These are phyloP conservation scores for Crithidia thermophila DNA, from an alignment of 208 protist genomes.

Conservation along the genomic window DNA sequence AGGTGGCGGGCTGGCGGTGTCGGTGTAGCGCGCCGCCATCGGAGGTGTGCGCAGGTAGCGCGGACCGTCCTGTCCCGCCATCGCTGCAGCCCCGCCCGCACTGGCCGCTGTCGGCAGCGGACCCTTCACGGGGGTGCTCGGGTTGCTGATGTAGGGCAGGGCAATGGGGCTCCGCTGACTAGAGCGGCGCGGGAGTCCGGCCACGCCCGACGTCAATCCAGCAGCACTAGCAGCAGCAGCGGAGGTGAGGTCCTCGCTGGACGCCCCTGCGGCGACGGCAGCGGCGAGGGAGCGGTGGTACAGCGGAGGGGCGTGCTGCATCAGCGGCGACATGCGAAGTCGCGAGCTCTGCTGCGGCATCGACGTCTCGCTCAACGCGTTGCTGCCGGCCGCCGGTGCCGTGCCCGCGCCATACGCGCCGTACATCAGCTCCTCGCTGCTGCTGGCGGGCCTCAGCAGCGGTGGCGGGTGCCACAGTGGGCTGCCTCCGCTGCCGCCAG, in stretches of 20 bases:
- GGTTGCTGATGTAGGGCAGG: background rate
- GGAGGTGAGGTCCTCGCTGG: background rate
- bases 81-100: background rate
- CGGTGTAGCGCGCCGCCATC: background rate
- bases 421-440: conserved; percentile 6
- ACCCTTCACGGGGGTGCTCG: background rate
- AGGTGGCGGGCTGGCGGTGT: conserved; percentile 7
- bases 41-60: background rate
- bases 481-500: background rate
- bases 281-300: background rate
- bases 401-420: background rate
- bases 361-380: background rate
- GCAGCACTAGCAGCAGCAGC: background rate
- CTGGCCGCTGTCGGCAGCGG: background rate
- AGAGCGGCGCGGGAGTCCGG: background rate
- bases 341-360: background rate
- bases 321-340: conserved; percentile 13
- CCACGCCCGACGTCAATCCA: background rate
- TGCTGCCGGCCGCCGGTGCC: background rate
- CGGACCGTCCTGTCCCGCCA: background rate
- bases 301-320: background rate
- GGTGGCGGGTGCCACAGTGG: conserved; percentile 11
- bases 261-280: background rate
- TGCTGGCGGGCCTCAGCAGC: background rate
- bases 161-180: background rate